Evolutionary conservation across 1,284 basidiomycete genomes (phyloP).

Genomic region (Pseudozyma flocculosa): DNA sequence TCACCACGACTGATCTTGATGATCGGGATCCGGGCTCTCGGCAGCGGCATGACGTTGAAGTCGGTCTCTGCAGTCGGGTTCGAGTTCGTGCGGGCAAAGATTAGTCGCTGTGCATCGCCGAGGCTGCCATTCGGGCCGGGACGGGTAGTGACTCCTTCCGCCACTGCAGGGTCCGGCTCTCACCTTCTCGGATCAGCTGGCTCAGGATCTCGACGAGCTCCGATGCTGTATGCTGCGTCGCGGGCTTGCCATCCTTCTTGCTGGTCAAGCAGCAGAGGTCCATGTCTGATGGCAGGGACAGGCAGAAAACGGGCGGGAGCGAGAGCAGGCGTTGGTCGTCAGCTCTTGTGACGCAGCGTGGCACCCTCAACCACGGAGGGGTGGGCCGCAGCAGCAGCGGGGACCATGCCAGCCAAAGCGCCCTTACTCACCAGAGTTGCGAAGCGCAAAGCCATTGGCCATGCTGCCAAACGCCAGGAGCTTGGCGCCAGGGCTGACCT

Average conservation of each 20-base stretch:
- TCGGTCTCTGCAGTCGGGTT: constrained; percentile 70
- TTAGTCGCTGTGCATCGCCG: no score
- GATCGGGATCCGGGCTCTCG: constrained; percentile 96
- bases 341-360: no score
- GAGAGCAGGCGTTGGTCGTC: no score
- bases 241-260: constrained; percentile 22
- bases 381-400: neutral
- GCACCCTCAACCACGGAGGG: no score
- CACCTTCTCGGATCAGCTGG: constrained; percentile 76
- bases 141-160: no score
- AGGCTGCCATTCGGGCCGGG: no score
- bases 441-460: constrained; percentile 87
- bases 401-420: constrained; percentile 46
- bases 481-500: constrained; percentile 86
- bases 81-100: no score
- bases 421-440: constrained; percentile 74
- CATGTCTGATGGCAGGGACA: constrained; percentile 90
- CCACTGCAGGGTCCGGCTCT: no score
- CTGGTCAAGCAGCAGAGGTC: constrained; percentile 89
- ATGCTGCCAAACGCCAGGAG: constrained; percentile 87
- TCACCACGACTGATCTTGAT: constrained; percentile 83
- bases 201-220: constrained; percentile 93
- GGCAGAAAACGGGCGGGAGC: neutral
- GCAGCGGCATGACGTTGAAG: constrained; percentile 93
- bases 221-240: constrained; percentile 63